These are phyloP conservation scores for Truncatella angustata DNA, from an alignment of 2,329 filamentous ascomycete genomes.

Conservation along the genomic window DNA sequence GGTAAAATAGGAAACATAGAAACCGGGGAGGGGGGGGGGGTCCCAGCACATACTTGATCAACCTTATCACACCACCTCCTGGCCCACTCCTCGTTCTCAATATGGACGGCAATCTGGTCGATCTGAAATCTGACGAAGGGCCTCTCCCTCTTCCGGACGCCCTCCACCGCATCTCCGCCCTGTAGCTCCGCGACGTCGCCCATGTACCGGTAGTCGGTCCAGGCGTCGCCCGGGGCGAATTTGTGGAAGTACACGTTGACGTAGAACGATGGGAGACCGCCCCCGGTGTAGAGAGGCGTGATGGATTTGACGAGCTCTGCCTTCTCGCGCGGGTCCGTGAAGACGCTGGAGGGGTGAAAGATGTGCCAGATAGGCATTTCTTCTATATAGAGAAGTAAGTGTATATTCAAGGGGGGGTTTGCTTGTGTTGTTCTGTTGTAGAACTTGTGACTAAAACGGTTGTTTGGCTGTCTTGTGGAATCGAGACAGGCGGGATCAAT, in stretches of 20 bases:
- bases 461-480: too few relatives aligned
- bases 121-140: slow-evolving; percentile 35
- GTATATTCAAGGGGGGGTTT: too few relatives aligned
- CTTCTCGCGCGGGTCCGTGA: slow-evolving; percentile 26
- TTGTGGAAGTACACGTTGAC: slow-evolving; percentile 39
- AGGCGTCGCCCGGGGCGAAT: slow-evolving; percentile 23
- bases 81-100: slow-evolving; percentile 21
- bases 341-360: slow-evolving; percentile 35
- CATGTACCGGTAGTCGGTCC: slow-evolving; percentile 6
- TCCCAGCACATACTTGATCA: slow-evolving; percentile 9
- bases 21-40: too few relatives aligned
- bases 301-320: slow-evolving; percentile 31
- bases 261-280: slow-evolving; percentile 40
- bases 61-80: slow-evolving; percentile 11
- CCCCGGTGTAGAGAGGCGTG: slow-evolving; percentile 24
- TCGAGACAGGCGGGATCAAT: too few relatives aligned
- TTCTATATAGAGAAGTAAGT: not conserved
- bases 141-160: not conserved
- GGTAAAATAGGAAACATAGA: too few relatives aligned
- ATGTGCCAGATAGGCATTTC: slow-evolving; percentile 43
- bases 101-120: slow-evolving; percentile 21
- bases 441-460: too few relatives aligned
- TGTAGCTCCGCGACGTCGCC: not conserved
- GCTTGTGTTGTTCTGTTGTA: too few relatives aligned
- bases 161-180: not conserved